phyloP scores from a whole-genome alignment of 2,329 filamentous ascomycete species.

The Xylaria sp. region DNA sequence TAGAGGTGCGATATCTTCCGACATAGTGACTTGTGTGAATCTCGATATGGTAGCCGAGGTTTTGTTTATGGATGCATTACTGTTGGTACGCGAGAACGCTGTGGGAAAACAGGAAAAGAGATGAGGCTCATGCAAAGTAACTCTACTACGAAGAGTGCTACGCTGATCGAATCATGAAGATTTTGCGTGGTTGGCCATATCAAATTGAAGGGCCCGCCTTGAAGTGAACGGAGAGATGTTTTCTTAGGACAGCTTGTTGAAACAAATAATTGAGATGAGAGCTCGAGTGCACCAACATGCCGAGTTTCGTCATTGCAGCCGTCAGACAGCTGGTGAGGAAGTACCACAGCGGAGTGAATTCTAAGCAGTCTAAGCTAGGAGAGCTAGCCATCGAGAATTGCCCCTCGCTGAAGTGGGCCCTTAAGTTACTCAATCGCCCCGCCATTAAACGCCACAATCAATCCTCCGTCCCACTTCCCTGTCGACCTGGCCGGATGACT shows the following conservation, averaged over 20 bases:
- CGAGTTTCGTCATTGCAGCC: conserved; percentile 17
- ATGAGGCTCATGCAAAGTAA: conserved; percentile 5
- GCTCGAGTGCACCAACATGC: not conserved
- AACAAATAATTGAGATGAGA: not conserved
- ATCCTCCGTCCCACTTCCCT: not conserved
- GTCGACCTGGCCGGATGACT: conserved; percentile 35
- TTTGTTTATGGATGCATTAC: conserved; percentile 35
- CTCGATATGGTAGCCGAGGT: conserved; percentile 17
- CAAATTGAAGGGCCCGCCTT: not conserved
- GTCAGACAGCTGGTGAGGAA: not conserved
- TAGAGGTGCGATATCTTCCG: conserved; percentile 66
- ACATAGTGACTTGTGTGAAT: conserved; percentile 47
- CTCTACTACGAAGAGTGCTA: conserved; percentile 13
- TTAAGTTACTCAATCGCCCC: too few relatives aligned
- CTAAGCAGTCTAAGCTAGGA: too few relatives aligned
- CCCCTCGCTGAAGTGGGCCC: not conserved
- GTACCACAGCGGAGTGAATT: too few relatives aligned
- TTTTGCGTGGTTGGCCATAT: not conserved
- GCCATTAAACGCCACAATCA: conserved; percentile 1
- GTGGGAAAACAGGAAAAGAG: not conserved
- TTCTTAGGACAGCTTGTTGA: not conserved
- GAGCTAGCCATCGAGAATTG: not conserved
- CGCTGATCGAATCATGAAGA: conserved; percentile 13
- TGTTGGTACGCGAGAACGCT: conserved; percentile 1
- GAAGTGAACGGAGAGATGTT: conserved; percentile 4